Evolutionary conservation across 2,329 filamentous ascomycete species (phyloP), one percentile per base, ranked within the genome.

Genomic region (Claviceps arundinis): DNA sequence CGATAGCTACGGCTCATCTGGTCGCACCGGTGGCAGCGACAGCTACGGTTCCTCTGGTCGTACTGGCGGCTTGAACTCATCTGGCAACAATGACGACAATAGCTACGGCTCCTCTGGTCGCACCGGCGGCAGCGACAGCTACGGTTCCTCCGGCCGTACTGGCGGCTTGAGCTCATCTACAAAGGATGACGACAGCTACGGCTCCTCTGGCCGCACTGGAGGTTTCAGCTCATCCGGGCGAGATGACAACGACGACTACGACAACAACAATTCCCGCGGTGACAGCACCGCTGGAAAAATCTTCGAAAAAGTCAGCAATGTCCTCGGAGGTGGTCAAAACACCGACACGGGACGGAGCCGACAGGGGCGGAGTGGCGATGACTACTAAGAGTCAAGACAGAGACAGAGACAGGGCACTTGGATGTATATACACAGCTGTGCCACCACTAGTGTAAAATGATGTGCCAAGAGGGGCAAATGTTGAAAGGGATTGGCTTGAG

Each of bases 201-300:
- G 30, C 3, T 34, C 30, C 0, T 34, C 30, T 11, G 30, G 30
- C 30, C 30, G 30, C 9, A 34, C 30, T 11, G 30, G 30, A 4
- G 30, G 30, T 9, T 11, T 11, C 3, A 34, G 57, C 22, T 53
- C 57, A 37, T 53, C 47, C 11, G 22, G 42, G 5, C 11, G 19
- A 7, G 11, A 22, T 14, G 19, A 26, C 22, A 2, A 44, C 5
- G 19, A 44, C n/a, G 49, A 51, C 24, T 14, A 43, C 50, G 48
- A 56, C 53, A 57, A 57, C 40, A 51, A 42, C 40, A 17, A 42
- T 16, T 17, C 5, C 37, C 14, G 56, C 6, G 59, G 59, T 14
- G 73, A 76, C 60, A 77, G 74, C 49, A 72, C 71, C 16, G 50
- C 78, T 22, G 78, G 78, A 47, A 81, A 78, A 65, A 52, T 82